phyloP scores from a whole-genome alignment of 2,329 filamentous ascomycete species.

The Aspergillus ustus region DNA sequence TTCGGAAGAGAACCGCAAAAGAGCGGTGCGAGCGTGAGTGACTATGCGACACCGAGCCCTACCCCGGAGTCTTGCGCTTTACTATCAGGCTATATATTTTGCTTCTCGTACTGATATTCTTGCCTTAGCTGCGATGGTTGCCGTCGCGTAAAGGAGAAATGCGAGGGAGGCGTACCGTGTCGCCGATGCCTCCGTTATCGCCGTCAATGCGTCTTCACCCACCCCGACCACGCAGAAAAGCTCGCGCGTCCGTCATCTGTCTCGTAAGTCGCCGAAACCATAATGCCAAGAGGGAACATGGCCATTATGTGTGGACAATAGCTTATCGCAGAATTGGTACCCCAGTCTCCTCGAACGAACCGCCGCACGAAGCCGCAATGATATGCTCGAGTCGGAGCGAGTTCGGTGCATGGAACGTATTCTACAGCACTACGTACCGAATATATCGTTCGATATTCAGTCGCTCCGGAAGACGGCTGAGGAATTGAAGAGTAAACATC shows the following conservation, averaged over 20 bases:
- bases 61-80: neutral
- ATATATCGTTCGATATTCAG: constrained; percentile 48
- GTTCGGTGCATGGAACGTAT: constrained; percentile 53
- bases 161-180: constrained; percentile 60
- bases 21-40: constrained; percentile 46
- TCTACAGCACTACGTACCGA: constrained; percentile 54
- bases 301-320: neutral
- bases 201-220: constrained; percentile 56
- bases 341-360: constrained; percentile 36
- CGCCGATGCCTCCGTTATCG: constrained; percentile 57
- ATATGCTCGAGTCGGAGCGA: constrained; percentile 42
- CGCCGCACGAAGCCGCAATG: constrained; percentile 38
- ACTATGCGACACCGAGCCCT: neutral
- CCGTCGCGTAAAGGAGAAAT: constrained; percentile 61
- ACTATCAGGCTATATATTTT: neutral
- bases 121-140: constrained; percentile 57
- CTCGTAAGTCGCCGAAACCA: constrained; percentile 32
- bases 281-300: neutral
- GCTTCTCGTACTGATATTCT: neutral
- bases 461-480: constrained; percentile 51
- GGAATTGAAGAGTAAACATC: constrained; percentile 46
- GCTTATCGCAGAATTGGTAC: neutral
- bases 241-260: constrained; percentile 35
- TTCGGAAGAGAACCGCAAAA: constrained; percentile 47
- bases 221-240: constrained; percentile 41